Evolutionary conservation across 108 stramenopile genomes (phyloP).

Genomic region (Discostella pseudostelligera): DNA sequence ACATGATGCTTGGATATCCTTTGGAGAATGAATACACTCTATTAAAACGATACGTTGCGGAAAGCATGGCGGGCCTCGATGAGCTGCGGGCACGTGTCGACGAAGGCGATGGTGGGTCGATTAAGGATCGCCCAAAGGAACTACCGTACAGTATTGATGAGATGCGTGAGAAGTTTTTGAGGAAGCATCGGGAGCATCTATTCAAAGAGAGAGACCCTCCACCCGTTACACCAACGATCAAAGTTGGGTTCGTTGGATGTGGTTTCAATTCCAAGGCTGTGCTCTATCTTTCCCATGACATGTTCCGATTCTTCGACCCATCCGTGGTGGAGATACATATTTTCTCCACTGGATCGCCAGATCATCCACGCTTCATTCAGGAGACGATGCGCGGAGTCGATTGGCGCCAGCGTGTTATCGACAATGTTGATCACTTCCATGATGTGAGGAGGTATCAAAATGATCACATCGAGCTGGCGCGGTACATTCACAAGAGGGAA

Average conservation of each 20-base stretch:
- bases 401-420: slow-evolving; percentile 75
- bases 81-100: slow-evolving; percentile 63
- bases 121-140: slow-evolving; percentile 54
- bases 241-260: slow-evolving; percentile 74
- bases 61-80: slow-evolving; percentile 72
- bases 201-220: neutral
- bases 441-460: slow-evolving; percentile 54
- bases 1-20: slow-evolving; percentile 84
- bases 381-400: slow-evolving; percentile 82
- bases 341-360: slow-evolving; percentile 71
- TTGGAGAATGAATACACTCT: slow-evolving; percentile 42
- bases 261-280: slow-evolving; percentile 88
- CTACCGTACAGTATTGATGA: slow-evolving; percentile 61
- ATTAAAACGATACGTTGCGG: slow-evolving; percentile 71
- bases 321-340: slow-evolving; percentile 75
- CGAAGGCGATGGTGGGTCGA: slow-evolving; percentile 17
- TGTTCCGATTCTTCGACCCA: slow-evolving; percentile 84
- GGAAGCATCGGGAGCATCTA: slow-evolving; percentile 21
- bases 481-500: slow-evolving; percentile 64
- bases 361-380: slow-evolving; percentile 67
- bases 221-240: slow-evolving; percentile 19
- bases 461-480: slow-evolving; percentile 71
- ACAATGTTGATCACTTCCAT: slow-evolving; percentile 76
- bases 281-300: slow-evolving; percentile 80
- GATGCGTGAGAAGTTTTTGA: slow-evolving; percentile 41